Percentiles rank a stretch among this genome's conserved stretches.
Evolutionary conservation across 495 filamentous ascomycete genomes (phyloP).

Genomic region (Wilcoxina mikolae): DNA sequence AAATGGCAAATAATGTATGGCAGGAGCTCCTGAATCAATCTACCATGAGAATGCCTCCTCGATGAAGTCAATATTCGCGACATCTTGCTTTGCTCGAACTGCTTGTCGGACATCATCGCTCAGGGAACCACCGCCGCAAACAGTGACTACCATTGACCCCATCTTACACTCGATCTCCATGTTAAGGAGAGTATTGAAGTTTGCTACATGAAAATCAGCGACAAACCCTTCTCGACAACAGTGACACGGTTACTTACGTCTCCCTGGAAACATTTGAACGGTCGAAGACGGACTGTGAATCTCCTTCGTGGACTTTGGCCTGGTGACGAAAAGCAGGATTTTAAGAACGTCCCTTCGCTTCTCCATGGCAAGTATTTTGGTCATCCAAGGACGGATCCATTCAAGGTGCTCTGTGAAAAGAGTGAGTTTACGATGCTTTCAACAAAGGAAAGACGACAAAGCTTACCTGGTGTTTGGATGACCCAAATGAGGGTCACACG

Average conservation of each 20-base stretch:
- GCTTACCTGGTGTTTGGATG: constrained; percentile 50
- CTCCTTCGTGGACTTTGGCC: constrained; percentile 62
- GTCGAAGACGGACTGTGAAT: constrained; percentile 66
- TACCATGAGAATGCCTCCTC: constrained; percentile 93
- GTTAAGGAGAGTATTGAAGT: constrained; percentile 54
- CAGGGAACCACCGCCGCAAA: constrained; percentile 81
- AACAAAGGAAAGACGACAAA: background rate
- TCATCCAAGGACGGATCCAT: constrained; percentile 95
- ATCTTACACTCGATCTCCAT: constrained; percentile 61
- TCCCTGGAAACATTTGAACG: constrained; percentile 79
- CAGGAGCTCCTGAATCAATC: no score
- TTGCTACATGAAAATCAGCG: constrained; percentile 32
- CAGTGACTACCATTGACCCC: constrained; percentile 70
- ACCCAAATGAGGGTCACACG: constrained; percentile 79
- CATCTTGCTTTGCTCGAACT: constrained; percentile 48
- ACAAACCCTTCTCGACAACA: constrained; percentile 17
- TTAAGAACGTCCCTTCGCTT: constrained; percentile 64
- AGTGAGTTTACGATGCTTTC: constrained; percentile 5
- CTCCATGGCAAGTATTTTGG: constrained; percentile 73
- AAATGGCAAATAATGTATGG: no score
- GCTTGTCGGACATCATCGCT: constrained; percentile 73
- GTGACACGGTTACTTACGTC: constrained; percentile 29
- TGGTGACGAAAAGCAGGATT: constrained; percentile 79
- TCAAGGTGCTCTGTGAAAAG: constrained; percentile 52
- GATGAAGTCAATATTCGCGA: constrained; percentile 66